Base-by-base conservation (phyloP, 2,329 filamentous ascomycete genomes). In the Cercospora brassicicola region DNA sequence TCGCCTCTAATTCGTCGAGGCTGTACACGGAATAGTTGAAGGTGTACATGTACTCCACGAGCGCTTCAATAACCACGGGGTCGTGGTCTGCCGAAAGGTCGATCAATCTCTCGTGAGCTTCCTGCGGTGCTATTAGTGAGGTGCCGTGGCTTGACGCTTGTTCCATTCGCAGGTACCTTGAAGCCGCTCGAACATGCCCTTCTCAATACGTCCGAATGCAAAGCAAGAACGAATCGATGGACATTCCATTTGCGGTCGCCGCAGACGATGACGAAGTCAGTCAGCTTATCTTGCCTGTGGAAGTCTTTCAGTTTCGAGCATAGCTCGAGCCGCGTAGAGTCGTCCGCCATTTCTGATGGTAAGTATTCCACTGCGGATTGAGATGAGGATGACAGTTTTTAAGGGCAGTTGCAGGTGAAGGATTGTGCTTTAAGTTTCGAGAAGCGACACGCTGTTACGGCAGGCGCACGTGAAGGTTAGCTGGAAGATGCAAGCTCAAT, bases 11-110 rank as follows among this genome's bases (percentile, higher is more conserved):
- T 3, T n/a, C 18, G 39, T 28, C 28, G 20, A n/a, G 20, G 18
- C 1, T 18, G 20, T 5, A 1, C 3, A 51, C 0, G 10, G 10
- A 26, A 26, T 62, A 62, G 8, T 31, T 8, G 26, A 62, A 33
- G 3, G 23, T 62, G 26, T 62, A 62, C 39, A 62, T 48, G 42
- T 62, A 62, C 8, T 62, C 39, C 0, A 62, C 26, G 1, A 62
- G 60, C 4, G 59, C 59, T 2, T 51, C 31, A 26, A 51, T 26
- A 2, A 48, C 0, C 11, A 20, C 9, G 0, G 36, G 36, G 0
- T 26, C 0, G 5, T 62, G 42, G 23, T 31, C 60, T 11, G 15
- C 3, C 1, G 60, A 53, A 2, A 62, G n/a, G n/a, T 62, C 42
- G n/a, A 62, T 11, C 7, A 2, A 4, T 5, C 8, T 31, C 2